Evolutionary conservation across 2,329 filamentous ascomycete species (phyloP).

Genomic region (Penicillium sp.): DNA sequence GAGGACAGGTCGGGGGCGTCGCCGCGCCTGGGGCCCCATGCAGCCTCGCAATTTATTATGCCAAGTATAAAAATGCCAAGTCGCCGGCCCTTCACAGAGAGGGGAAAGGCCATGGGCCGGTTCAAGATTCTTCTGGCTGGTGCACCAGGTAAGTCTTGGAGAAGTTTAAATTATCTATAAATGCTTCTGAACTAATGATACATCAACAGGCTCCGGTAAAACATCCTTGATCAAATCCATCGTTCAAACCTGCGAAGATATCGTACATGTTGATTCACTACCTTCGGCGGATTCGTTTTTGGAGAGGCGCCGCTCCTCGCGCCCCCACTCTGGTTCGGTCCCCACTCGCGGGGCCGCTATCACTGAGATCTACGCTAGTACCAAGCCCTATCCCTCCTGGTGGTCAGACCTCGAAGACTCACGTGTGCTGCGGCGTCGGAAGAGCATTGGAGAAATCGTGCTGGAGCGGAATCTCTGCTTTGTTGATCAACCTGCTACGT

Average conservation of each 20-base stretch:
- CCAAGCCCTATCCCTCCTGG: constrained; percentile 84
- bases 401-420: constrained; percentile 77
- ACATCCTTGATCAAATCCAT: constrained; percentile 87
- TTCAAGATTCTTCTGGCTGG: constrained; percentile 89
- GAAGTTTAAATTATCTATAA: not conserved
- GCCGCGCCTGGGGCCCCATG: constrained; percentile 33
- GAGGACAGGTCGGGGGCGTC: constrained; percentile 45
- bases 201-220: constrained; percentile 71
- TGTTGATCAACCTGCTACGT: constrained; percentile 72
- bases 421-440: constrained; percentile 60
- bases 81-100: constrained; percentile 84
- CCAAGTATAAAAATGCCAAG: constrained; percentile 90
- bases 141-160: constrained; percentile 61
- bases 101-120: constrained; percentile 78
- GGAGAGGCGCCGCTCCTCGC: constrained; percentile 22
- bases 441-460: constrained; percentile 72
- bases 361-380: constrained; percentile 74
- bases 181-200: not conserved
- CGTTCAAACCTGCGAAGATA: constrained; percentile 82
- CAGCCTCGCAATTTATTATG: constrained; percentile 84
- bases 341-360: constrained; percentile 40
- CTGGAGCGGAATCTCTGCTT: constrained; percentile 93
- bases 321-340: constrained; percentile 20
- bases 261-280: constrained; percentile 77
- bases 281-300: constrained; percentile 16